Percentiles rank a stretch among this genome's conserved stretches.
Conservation (phyloP, 75 land plant genomes). For the Sequoiadendron giganteum region DNA sequence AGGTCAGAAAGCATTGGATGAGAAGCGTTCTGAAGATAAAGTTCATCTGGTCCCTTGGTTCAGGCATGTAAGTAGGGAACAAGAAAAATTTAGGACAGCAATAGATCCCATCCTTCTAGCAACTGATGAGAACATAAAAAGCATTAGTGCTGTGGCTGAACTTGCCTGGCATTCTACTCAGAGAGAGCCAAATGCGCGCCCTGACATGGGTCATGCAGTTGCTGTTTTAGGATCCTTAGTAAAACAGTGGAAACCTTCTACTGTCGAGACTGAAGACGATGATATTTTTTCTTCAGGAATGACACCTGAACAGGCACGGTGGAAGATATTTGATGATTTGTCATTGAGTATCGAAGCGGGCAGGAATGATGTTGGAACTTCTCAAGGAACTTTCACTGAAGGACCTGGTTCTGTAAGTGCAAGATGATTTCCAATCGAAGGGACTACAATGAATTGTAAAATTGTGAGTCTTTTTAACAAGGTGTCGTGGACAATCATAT, state of each 20-base stretch:
- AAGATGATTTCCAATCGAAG: not conserved
- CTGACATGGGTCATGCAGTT: slow-evolving; percentile 36
- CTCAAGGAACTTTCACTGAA: not conserved
- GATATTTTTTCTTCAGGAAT: not conserved
- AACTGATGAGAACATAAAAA: slow-evolving; percentile 47
- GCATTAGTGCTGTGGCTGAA: slow-evolving; percentile 32
- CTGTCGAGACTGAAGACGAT: slow-evolving; percentile 7
- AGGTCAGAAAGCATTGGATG: slow-evolving; percentile 67
- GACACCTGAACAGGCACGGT: not conserved
- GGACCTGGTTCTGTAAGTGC: slow-evolving; percentile 10
- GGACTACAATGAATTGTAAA: not conserved
- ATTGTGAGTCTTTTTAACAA: not conserved
- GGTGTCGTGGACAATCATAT: not conserved
- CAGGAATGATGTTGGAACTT: slow-evolving; percentile 5
- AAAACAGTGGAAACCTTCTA: slow-evolving; percentile 27
- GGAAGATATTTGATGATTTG: slow-evolving; percentile 15
- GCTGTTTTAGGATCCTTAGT: slow-evolving; percentile 19
- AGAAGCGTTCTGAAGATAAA: slow-evolving; percentile 48
- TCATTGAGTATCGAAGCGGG: not conserved
- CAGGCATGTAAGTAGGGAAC: slow-evolving; percentile 42
- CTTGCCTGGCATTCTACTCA: slow-evolving; percentile 31
- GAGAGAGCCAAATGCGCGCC: slow-evolving; percentile 23
- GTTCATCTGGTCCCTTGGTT: slow-evolving; percentile 69
- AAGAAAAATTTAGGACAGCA: slow-evolving; percentile 27
- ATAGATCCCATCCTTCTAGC: slow-evolving; percentile 39